Evolutionary conservation across 495 filamentous ascomycete genomes (phyloP), one percentile per base, ranked within the genome.

Genomic region (Daldinia grandis): DNA sequence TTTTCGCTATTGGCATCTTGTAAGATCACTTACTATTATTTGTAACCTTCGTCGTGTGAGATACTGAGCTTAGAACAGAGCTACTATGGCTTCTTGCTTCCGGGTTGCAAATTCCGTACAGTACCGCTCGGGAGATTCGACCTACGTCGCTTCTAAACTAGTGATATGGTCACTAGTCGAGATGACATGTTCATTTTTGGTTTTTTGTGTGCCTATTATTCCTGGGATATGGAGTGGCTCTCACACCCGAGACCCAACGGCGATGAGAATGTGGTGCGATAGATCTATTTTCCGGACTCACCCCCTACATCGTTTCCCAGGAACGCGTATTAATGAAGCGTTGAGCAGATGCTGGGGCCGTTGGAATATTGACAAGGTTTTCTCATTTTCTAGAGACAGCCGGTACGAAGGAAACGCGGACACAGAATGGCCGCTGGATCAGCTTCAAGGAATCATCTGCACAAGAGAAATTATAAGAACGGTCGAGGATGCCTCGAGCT

Each of bases 1-100:
- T 61, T 7, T 70, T 70, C 19, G 10, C 49, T 24, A 24, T 64
- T 7, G 67, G 67, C 4, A 31, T 70, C 5, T n/a, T 60, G 67
- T 70, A 31, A 55, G 51, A 8, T 31, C 5, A 30, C 2, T 28
- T 25, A 2, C 15, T 53, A 0, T n/a, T n/a, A 6, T 38, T n/a
- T 6, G 5, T 38, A n/a, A 38, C 4, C 0, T 38, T 14, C 8
- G 4, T 38, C 15, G 37, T 38, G 5, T 38, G 19, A 53, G 15
- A 31, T 53, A n/a, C 50, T 28, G 24, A 53, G 6, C 12, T 31
- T 53, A 30, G 2, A 31, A 55, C 27, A 31, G n/a, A 12, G 28
- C 51, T 17, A 31, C 14, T 55, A 55, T 55, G 8, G 51, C 28
- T 9, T 55, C 28, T 8, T 55, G 51, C 28, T 31, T 31, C n/a